Conservation (phyloP, 257 asterid genomes). For the Solanum dulcamara region DNA sequence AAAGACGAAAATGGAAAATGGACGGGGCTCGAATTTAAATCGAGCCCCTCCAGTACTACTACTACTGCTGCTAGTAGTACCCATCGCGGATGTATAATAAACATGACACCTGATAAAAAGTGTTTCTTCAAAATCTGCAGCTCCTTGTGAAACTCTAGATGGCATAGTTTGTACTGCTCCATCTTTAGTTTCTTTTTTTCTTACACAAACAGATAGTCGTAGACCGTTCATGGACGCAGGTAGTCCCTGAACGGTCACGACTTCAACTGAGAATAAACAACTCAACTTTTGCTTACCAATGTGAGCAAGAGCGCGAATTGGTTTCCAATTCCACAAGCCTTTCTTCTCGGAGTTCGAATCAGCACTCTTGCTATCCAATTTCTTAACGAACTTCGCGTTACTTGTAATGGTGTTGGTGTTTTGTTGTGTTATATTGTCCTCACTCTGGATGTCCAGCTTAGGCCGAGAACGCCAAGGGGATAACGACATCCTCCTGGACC, state of each 20-base stretch:
- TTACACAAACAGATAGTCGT: conserved; percentile 62
- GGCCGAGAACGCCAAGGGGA: conserved; percentile 74
- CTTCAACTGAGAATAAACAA: conserved; percentile 78
- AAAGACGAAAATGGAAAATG: conserved; percentile 48
- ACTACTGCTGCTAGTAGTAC: not conserved
- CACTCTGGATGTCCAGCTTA: conserved; percentile 8
- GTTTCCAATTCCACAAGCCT: conserved; percentile 91
- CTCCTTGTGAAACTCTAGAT: conserved; percentile 66
- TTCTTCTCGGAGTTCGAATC: conserved; percentile 28
- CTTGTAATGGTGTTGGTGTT: not conserved
- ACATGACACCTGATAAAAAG: conserved; percentile 72
- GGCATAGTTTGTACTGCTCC: conserved; percentile 92
- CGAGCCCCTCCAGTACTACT: conserved; percentile 19
- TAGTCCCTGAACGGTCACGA: conserved; percentile 56
- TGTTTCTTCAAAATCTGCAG: conserved; percentile 89
- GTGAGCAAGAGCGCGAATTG: conserved; percentile 63
- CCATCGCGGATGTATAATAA: conserved; percentile 39
- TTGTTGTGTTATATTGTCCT: conserved; percentile 3
- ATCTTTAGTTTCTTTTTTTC: conserved; percentile 65
- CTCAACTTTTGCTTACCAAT: conserved; percentile 79
- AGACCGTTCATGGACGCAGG: conserved; percentile 86
- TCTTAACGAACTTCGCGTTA: conserved; percentile 2
- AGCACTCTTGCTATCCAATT: conserved; percentile 18
- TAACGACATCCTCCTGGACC: conserved; percentile 65
- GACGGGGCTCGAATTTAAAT: conserved; percentile 70